These are phyloP conservation scores for Gossypium gossypioides DNA, from an alignment of 441 rosid genomes.

Conservation along the genomic window DNA sequence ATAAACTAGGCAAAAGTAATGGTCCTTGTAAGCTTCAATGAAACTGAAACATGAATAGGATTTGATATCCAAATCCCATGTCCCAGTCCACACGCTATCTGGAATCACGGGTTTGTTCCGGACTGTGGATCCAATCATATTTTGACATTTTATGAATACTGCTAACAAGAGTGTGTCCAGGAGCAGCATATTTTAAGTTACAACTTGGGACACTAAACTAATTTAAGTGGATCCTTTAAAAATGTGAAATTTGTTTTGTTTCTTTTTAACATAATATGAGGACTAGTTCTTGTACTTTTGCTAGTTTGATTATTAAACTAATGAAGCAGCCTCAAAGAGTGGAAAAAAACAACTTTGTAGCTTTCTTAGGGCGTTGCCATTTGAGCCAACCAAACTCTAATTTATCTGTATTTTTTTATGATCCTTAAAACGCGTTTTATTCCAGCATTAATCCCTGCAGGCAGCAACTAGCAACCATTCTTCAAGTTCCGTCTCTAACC, in stretches of 20 bases:
- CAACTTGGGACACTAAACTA: not conserved
- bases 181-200: not conserved
- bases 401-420: not conserved
- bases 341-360: not conserved
- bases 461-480: not conserved
- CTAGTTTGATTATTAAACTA: not conserved
- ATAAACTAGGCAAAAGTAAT: not conserved
- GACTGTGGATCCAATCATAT: not conserved
- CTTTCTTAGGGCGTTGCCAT: not conserved
- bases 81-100: not conserved
- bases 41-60: not conserved
- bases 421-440: slow-evolving; percentile 1
- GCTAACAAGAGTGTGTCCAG: not conserved
- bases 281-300: not conserved
- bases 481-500: slow-evolving; percentile 3
- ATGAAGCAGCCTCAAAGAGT: not conserved
- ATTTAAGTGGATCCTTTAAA: not conserved
- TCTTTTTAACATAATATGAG: not conserved
- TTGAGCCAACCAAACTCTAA: not conserved
- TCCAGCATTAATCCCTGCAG: not conserved
- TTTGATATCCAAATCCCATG: not conserved
- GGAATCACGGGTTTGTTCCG: not conserved
- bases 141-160: not conserved
- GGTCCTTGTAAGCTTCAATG: not conserved
- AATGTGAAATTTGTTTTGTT: not conserved